Percentiles rank a stretch among this genome's conserved stretches.
Evolutionary conservation across 495 filamentous ascomycete genomes (phyloP).

Genomic region (Pyrenopolyporus hunteri): DNA sequence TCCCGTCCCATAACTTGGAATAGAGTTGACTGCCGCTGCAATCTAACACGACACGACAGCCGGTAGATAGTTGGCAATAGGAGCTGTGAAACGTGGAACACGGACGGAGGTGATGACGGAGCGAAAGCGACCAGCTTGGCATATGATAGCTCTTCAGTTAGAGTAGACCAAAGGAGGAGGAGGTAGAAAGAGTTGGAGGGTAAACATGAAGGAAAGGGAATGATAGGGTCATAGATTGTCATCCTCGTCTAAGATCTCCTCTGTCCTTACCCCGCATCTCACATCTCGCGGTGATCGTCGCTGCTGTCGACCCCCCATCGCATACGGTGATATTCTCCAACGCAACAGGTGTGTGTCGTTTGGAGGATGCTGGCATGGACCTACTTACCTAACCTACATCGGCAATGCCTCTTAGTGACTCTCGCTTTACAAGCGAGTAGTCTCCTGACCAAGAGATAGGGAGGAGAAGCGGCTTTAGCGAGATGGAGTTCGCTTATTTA

Average conservation of each 20-base stretch:
- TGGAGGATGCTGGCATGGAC: constrained; percentile 16
- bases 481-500: constrained; percentile 11
- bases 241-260: constrained; percentile 29
- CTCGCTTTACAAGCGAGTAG: constrained; percentile 17
- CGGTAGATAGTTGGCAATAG: constrained; percentile 24
- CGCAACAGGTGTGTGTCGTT: constrained; percentile 15
- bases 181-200: constrained; percentile 3
- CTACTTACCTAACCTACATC: constrained; percentile 26
- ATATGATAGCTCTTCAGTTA: constrained; percentile 3
- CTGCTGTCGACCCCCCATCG: constrained; percentile 4
- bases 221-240: constrained; percentile 22
- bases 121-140: constrained; percentile 19
- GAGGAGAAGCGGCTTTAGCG: constrained; percentile 2
- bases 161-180: constrained; percentile 7
- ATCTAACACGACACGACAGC: constrained; percentile 28
- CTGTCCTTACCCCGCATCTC: constrained; percentile 37
- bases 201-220: constrained; percentile 14
- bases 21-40: constrained; percentile 25
- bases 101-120: neutral
- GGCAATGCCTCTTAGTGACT: constrained; percentile 12
- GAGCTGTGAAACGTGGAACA: constrained; percentile 9
- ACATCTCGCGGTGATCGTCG: constrained; percentile 23
- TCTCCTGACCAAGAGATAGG: constrained; percentile 18
- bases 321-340: constrained; percentile 32
- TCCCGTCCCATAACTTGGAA: constrained; percentile 15